A percentile compares a stretch with the other conserved stretches of the same genome.
These are phyloP conservation scores for Candida nemodendra DNA, from an alignment of 805 yeast genomes.

Conservation along the genomic window DNA sequence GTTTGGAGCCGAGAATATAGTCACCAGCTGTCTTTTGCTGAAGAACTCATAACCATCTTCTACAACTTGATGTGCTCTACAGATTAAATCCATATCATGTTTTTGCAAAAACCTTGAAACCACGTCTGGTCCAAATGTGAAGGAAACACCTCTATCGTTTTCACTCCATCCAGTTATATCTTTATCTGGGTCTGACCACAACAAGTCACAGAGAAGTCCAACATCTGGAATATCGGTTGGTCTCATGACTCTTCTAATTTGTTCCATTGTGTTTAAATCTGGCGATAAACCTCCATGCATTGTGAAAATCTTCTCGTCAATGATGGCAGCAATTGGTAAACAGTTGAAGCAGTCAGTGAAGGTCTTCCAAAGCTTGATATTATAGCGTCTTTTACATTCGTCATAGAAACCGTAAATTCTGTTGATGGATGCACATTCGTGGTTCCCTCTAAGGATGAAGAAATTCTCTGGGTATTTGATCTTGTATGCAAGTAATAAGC, in stretches of 20 bases:
- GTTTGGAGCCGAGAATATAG: conserved; percentile 95
- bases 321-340: conserved; percentile 96
- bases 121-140: conserved; percentile 99
- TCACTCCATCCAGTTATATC: conserved; percentile 99
- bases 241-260: conserved; percentile 97
- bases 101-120: conserved; percentile 94
- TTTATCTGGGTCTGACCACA: conserved; percentile 99
- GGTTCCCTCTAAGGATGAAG: conserved; percentile 95
- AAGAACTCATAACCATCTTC: conserved; percentile 99
- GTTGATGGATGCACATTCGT: conserved; percentile 97
- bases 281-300: conserved; percentile 99
- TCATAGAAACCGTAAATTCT: conserved; percentile 98
- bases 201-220: conserved; percentile 90
- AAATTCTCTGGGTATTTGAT: conserved; percentile 98
- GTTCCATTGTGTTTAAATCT: conserved; percentile 97
- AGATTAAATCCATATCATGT: conserved; percentile 96
- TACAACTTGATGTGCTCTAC: conserved; percentile 98
- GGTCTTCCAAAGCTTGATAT: conserved; percentile 97
- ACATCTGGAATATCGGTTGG: conserved; percentile 99
- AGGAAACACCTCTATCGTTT: conserved; percentile 97
- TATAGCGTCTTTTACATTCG: conserved; percentile 97
- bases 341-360: conserved; percentile 98
- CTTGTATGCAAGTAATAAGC: conserved; percentile 90
- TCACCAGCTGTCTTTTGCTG: conserved; percentile 92
- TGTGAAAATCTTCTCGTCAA: conserved; percentile 95